Base-by-base conservation (phyloP, 495 filamentous ascomycete species). In the Annulohypoxylon stygium region DNA sequence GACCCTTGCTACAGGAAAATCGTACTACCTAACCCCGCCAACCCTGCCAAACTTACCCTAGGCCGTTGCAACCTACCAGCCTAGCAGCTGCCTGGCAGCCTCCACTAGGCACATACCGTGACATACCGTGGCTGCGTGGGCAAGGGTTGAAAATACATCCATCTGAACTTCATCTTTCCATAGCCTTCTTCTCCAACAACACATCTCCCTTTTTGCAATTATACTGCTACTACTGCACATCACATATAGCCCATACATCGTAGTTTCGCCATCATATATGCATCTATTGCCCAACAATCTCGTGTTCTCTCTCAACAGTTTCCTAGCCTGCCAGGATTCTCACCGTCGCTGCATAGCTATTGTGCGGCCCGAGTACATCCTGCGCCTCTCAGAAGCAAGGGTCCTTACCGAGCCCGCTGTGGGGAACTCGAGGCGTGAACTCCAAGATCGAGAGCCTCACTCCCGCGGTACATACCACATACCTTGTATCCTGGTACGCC, bases 281-380 rank as follows among this genome's bases (percentile, higher is more conserved):
- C 64, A 68, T n/a, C 43, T 41, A 16, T 61, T 67, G 67, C 64
- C 72, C 72, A 75, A 75, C 59, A 61, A 43, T 36, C 60, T 75
- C 72, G 71, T 74, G 36, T 70, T 70, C 51, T 54, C 58, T 70
- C 58, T 54, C 58, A 59, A 58, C 58, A 25, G 43, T 25, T 41
- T 59, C 5, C 30, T 6, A 30, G 30, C 30, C 30, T 23, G 20
- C 20, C 20, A 23, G 20, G 20, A 23, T 30, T 30, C 30, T 64
- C 58, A 58, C 58, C 25, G 50, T 23, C 11, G 58, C 37, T 51
- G 26, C 47, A 45, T 64, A 68, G 10, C 23, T 33, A 54, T 54
- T 75, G 67, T 71, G 54, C 67, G 72, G 72, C 72, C 67, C 72
- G 67, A 68, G 64, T 37, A 65, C 51, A 48, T 43, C n/a, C 43